Evolutionary conservation across 2,329 filamentous ascomycete species (phyloP), one percentile per base, ranked within the genome.

Genomic region (Aspergillus bombycis): DNA sequence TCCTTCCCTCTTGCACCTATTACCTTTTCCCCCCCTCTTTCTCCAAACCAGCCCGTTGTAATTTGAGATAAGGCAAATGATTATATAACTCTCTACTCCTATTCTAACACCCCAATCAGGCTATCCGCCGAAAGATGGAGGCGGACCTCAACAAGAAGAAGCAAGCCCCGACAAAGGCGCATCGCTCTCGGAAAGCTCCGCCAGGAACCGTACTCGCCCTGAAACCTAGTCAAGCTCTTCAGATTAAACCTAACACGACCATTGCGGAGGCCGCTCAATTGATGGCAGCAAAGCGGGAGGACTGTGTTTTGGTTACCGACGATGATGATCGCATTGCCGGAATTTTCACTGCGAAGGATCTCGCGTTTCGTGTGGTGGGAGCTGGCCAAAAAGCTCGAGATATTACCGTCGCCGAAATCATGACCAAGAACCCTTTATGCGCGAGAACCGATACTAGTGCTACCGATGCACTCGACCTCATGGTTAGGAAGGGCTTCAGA

Each of bases 371-470:
- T 63, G 95, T 99, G 12, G 94, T 99, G 30, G 95, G 94, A 61
- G 88, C 89, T 61, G 95, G 95, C 32, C 86, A 94, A 74, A 96
- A 97, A 82, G 91, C 95, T 36, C 90, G 88, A 77, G 92, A 90
- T 76, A 88, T 98, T 71, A 96, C 93, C 26, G 97, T 99, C 76
- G 91, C 93, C 70, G 94, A 98, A 76, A 99, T 99, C 79, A 99
- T 99, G 95, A 99, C 95, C 77, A 97, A 98, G 85, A 99, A 99
- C 82, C 95, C 95, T 12, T 88, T 99, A 19, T 99, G 95, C 78
- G 95, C 95, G 60, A 89, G 95, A 77, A 99, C 95, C 62, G 95
- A 99, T 77, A 99, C 95, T 38, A 98, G 94, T 79, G 95, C 95
- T 41, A 99, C 95, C 50, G 95, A 99, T 83, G 95, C 95, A 36